phyloP scores from a whole-genome alignment of 495 filamentous ascomycete genomes.

The Tuber umbilicatum region DNA sequence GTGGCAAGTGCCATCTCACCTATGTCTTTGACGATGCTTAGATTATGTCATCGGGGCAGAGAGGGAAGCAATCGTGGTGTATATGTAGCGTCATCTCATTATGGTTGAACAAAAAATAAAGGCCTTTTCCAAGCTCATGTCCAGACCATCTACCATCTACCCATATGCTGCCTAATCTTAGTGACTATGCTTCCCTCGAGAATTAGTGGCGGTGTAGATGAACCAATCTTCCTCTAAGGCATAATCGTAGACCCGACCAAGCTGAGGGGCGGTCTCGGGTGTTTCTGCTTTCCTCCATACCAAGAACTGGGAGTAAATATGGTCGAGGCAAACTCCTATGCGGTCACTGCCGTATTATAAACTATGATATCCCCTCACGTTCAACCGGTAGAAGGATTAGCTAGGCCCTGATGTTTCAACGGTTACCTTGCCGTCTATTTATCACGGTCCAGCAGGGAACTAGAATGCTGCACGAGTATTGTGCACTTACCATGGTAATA shows the following conservation, averaged over 20 bases:
- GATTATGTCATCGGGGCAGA: constrained; percentile 7
- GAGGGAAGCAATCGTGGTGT: constrained; percentile 11
- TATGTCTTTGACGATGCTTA: constrained; percentile 79
- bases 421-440: not conserved
- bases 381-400: not conserved
- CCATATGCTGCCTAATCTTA: not conserved
- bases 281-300: not conserved
- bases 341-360: not conserved
- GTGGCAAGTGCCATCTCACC: constrained; percentile 97
- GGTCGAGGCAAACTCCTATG: not conserved
- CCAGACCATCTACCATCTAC: not conserved
- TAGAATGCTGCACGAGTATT: not conserved
- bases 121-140: not conserved
- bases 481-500: not conserved
- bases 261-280: not conserved
- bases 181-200: not conserved
- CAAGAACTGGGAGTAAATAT: not conserved
- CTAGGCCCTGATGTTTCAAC: not conserved
- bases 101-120: not conserved
- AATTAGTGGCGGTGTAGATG: not conserved
- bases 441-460: not conserved
- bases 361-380: not conserved
- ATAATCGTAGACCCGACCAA: not conserved
- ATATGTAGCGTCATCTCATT: not conserved
- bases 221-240: not conserved